Conservation (phyloP, 176 grass and related monocot species). For the Musa troglodytarum region DNA sequence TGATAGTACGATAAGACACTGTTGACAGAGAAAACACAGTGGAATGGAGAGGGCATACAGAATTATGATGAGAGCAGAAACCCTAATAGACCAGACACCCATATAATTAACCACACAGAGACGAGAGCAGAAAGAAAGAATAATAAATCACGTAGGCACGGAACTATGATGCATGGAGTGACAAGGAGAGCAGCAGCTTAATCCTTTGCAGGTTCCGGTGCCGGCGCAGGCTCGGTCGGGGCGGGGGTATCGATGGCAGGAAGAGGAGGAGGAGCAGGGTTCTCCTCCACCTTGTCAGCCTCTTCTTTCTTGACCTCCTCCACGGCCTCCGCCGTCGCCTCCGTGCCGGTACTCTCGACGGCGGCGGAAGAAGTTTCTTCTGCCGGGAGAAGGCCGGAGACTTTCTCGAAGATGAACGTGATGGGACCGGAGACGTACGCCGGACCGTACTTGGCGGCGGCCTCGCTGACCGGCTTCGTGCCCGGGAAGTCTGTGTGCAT, state of each 20-base stretch:
- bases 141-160: not conserved
- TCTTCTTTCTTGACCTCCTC: slow-evolving; percentile 43
- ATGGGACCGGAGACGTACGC: slow-evolving; percentile 38
- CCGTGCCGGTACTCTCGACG: slow-evolving; percentile 30
- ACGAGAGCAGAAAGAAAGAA: not conserved
- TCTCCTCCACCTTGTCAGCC: slow-evolving; percentile 16
- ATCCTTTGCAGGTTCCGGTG: not conserved
- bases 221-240: slow-evolving; percentile 27
- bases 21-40: too few species aligned
- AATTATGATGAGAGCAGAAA: too few species aligned
- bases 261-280: not conserved
- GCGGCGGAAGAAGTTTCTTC: slow-evolving; percentile 34
- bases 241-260: slow-evolving; percentile 16
- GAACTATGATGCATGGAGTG: not conserved
- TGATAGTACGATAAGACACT: too few species aligned
- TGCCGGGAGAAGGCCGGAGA: slow-evolving; percentile 49
- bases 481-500: slow-evolving; percentile 63
- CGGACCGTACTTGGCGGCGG: slow-evolving; percentile 57
- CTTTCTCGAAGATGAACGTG: slow-evolving; percentile 78
- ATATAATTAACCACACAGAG: too few species aligned
- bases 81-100: too few species aligned
- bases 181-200: not conserved
- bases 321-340: slow-evolving; percentile 17
- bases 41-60: too few species aligned
- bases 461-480: slow-evolving; percentile 68